Conservation (phyloP, 2,329 filamentous ascomycete genomes). For the Claviceps arundinis region DNA sequence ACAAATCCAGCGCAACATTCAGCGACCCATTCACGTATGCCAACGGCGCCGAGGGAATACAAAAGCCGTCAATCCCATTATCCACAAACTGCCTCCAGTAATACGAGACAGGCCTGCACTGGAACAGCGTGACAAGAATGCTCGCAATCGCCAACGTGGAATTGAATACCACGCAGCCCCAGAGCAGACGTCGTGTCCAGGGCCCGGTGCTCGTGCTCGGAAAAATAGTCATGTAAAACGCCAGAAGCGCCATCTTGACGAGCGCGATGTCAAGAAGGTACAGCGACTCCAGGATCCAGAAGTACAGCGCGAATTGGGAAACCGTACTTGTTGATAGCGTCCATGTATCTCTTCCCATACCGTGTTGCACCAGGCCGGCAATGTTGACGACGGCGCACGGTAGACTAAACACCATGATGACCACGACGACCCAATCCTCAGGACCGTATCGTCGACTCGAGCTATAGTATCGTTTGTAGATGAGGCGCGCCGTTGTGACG, state of each 20-base stretch:
- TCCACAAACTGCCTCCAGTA: constrained; percentile 36
- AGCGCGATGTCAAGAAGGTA: constrained; percentile 31
- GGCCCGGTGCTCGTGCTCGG: constrained; percentile 18
- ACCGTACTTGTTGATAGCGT: constrained; percentile 25
- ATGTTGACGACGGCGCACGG: constrained; percentile 17
- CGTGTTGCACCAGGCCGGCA: constrained; percentile 18
- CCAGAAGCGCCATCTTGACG: constrained; percentile 34
- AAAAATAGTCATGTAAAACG: constrained; percentile 40
- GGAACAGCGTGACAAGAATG: constrained; percentile 28
- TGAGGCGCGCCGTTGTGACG: constrained; percentile 21
- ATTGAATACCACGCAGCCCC: constrained; percentile 24
- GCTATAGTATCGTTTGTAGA: constrained; percentile 13
- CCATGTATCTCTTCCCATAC: constrained; percentile 34
- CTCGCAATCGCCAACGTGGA: constrained; percentile 24
- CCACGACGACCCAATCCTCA: constrained; percentile 19
- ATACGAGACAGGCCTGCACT: constrained; percentile 32
- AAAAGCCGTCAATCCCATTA: constrained; percentile 22
- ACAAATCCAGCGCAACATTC: constrained; percentile 34
- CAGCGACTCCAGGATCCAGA: constrained; percentile 26
- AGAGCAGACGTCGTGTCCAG: constrained; percentile 19
- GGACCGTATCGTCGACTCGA: constrained; percentile 16
- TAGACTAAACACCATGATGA: constrained; percentile 11
- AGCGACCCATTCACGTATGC: constrained; percentile 35
- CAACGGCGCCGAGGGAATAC: constrained; percentile 31
- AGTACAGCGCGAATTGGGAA: constrained; percentile 25